phyloP scores from a whole-genome alignment of 352 stramenopile species.

The Globisporangium cederbergense region DNA sequence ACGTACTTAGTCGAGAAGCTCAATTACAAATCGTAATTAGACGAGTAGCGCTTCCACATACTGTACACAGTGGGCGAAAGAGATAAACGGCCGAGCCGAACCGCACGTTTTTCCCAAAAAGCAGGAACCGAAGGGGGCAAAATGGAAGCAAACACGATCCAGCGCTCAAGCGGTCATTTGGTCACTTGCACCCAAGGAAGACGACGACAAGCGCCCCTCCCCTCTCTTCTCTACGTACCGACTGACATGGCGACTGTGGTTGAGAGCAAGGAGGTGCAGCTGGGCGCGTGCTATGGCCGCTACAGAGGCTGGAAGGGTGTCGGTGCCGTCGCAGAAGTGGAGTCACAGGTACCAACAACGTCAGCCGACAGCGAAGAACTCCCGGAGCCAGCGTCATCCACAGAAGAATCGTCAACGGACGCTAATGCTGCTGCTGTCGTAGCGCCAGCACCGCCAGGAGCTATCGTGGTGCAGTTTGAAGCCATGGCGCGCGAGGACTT shows the following conservation, averaged over 20 bases:
- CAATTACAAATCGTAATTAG: not conserved
- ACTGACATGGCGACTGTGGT: constrained; percentile 1
- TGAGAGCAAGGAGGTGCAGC: constrained; percentile 33
- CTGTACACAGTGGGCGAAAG: not conserved
- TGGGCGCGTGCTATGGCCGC: constrained; percentile 50
- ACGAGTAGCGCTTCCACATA: not conserved
- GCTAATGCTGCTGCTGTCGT: not conserved
- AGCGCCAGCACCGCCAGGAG: constrained; percentile 18
- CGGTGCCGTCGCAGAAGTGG: not conserved
- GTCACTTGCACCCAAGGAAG: not conserved
- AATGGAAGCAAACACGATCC: not conserved
- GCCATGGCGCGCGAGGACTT: constrained; percentile 60
- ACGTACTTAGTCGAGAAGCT: constrained; percentile 3
- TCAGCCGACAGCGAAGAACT: constrained; percentile 15
- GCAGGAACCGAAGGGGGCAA: not conserved
- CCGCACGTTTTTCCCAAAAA: constrained; percentile 1
- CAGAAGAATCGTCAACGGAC: not conserved
- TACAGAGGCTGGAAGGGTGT: constrained; percentile 47
- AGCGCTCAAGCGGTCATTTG: not conserved
- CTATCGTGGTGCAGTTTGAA: constrained; percentile 69
- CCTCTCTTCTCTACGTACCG: not conserved
- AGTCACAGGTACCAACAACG: not conserved
- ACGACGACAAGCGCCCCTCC: not conserved
- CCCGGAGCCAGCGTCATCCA: not conserved
- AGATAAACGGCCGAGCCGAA: constrained; percentile 5